Evolutionary conservation across 2,329 filamentous ascomycete species (phyloP).

Genomic region (Fusarium pseudonygamai): DNA sequence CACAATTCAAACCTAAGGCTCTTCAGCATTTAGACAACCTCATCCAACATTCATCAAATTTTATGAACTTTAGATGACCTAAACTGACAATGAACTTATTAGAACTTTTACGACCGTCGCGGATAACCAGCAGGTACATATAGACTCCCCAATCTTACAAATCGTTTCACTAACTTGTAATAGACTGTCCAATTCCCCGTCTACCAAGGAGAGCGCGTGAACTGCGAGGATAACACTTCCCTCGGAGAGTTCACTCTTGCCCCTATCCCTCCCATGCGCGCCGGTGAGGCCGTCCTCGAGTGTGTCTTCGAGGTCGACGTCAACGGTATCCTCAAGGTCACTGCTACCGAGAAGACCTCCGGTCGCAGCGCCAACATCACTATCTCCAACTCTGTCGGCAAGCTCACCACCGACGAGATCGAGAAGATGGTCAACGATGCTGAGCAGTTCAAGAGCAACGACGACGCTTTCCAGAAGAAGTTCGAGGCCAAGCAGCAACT

Average conservation of each 20-base stretch:
- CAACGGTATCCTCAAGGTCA: slow-evolving; percentile 99
- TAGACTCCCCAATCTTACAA: too few relatives aligned
- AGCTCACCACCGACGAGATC: slow-evolving; percentile 93
- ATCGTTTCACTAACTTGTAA: neutral
- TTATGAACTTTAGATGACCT: too few relatives aligned
- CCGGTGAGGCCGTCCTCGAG: slow-evolving; percentile 96
- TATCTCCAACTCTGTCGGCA: slow-evolving; percentile 99
- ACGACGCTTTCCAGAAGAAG: slow-evolving; percentile 99
- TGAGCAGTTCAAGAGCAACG: slow-evolving; percentile 97
- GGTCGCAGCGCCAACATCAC: slow-evolving; percentile 99
- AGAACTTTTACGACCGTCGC: slow-evolving; percentile 87
- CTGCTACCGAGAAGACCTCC: slow-evolving; percentile 98
- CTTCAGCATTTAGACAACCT: neutral
- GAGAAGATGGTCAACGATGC: slow-evolving; percentile 98
- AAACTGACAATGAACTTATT: too few relatives aligned
- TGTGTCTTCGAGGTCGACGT: slow-evolving; percentile 99
- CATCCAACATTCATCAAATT: neutral
- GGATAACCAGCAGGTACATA: slow-evolving; percentile 68
- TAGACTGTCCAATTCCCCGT: slow-evolving; percentile 74
- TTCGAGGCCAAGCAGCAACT: slow-evolving; percentile 99
- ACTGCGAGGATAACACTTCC: slow-evolving; percentile 98
- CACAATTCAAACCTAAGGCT: neutral
- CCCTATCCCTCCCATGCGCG: slow-evolving; percentile 86
- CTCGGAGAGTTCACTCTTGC: slow-evolving; percentile 97
- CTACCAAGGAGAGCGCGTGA: slow-evolving; percentile 95